Conservation (phyloP, 2,329 filamentous ascomycete genomes). For the Phaeosphaeria sp. region DNA sequence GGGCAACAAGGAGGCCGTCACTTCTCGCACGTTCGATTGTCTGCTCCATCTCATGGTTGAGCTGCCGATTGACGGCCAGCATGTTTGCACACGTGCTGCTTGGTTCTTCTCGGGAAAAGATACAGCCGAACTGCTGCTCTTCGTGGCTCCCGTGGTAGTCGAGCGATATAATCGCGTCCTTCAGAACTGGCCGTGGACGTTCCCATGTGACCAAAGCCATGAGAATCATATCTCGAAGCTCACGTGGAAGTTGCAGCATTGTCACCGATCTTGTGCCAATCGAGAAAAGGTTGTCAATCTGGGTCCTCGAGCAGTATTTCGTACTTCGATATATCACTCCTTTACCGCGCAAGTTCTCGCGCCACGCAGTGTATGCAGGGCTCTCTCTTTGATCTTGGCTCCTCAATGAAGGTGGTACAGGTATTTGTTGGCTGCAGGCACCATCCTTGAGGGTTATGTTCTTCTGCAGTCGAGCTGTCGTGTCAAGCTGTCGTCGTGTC, state of each 20-base stretch:
- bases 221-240: constrained; percentile 45
- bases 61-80: constrained; percentile 36
- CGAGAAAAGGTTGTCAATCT: not conserved
- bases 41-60: constrained; percentile 37
- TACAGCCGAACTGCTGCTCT: constrained; percentile 22
- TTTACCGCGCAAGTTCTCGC: not conserved
- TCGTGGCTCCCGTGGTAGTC: constrained; percentile 23
- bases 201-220: constrained; percentile 31
- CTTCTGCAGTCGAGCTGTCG: not conserved
- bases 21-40: constrained; percentile 24
- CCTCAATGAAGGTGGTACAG: not conserved
- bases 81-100: constrained; percentile 40
- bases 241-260: constrained; percentile 40
- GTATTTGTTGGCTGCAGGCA: not conserved
- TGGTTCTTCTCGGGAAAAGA: constrained; percentile 23
- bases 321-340: too few relatives aligned
- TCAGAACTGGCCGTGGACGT: constrained; percentile 23
- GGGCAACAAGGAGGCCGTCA: constrained; percentile 21
- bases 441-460: not conserved
- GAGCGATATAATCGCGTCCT: constrained; percentile 25
- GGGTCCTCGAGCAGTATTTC: not conserved
- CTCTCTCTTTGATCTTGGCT: not conserved
- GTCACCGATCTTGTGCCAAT: not conserved
- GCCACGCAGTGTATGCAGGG: not conserved
- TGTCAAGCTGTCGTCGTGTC: not conserved